A percentile compares a stretch with the other conserved stretches of the same genome.
Conservation (phyloP, 805 yeast species). For the Teunomyces cretensis region DNA sequence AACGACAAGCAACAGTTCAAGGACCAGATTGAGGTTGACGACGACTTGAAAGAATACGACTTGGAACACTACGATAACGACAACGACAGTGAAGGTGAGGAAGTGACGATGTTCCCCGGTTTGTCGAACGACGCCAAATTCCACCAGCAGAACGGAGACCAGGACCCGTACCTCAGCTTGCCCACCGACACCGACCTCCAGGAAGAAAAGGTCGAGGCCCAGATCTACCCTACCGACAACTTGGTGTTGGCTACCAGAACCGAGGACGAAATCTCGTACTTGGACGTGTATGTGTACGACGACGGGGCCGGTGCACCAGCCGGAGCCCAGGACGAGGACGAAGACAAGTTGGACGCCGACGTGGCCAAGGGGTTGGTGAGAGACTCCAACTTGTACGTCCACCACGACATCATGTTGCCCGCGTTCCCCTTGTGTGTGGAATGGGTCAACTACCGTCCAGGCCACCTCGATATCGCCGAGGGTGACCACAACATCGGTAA, state of each 20-base stretch:
- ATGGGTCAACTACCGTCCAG: conserved; percentile 72
- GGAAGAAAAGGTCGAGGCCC: conserved; percentile 82
- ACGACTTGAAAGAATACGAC: conserved; percentile 85
- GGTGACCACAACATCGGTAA: conserved; percentile 60
- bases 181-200: conserved; percentile 61
- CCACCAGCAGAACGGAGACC: conserved; percentile 44
- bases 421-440: conserved; percentile 96
- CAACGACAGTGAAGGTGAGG: conserved; percentile 55
- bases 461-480: conserved; percentile 15
- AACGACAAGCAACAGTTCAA: conserved; percentile 30
- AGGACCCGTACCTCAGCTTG: conserved; percentile 62
- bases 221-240: conserved; percentile 87
- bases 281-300: conserved; percentile 93
- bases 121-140: conserved; percentile 59
- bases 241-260: conserved; percentile 89
- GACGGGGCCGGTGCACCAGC: conserved; percentile 86
- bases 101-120: conserved; percentile 71
- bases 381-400: conserved; percentile 81
- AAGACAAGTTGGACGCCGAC: conserved; percentile 67
- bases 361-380: conserved; percentile 71
- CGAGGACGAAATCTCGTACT: conserved; percentile 88
- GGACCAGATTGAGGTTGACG: conserved; percentile 66
- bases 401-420: conserved; percentile 95
- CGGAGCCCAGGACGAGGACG: conserved; percentile 65
- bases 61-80: conserved; percentile 82